phyloP scores from a whole-genome alignment of 768 basidiomycete species.

The Scleroderma bovista region DNA sequence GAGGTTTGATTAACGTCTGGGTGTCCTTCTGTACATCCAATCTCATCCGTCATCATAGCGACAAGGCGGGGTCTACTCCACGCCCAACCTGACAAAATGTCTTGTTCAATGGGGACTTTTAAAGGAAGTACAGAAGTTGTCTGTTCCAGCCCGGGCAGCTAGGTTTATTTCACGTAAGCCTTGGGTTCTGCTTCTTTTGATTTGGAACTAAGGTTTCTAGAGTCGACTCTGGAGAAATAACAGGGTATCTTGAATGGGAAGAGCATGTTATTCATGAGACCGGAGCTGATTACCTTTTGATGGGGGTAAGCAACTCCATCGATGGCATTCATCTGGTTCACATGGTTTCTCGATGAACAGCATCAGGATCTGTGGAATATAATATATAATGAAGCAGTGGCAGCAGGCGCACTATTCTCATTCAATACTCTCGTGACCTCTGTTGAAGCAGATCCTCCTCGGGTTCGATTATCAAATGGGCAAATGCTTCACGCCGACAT shows the following conservation, averaged over 20 bases:
- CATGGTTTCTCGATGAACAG: slow-evolving; percentile 23
- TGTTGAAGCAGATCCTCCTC: slow-evolving; percentile 27
- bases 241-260: slow-evolving; percentile 45
- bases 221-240: slow-evolving; percentile 40
- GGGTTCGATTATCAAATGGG: slow-evolving; percentile 37
- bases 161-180: slow-evolving; percentile 21
- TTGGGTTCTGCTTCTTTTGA: not conserved
- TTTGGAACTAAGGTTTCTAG: slow-evolving; percentile 6
- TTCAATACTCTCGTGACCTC: slow-evolving; percentile 36
- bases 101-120: slow-evolving; percentile 53
- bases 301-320: slow-evolving; percentile 34
- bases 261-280: slow-evolving; percentile 46
- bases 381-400: slow-evolving; percentile 41
- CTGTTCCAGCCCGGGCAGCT: slow-evolving; percentile 18
- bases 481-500: slow-evolving; percentile 46
- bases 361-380: slow-evolving; percentile 50
- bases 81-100: slow-evolving; percentile 56
- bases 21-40: not conserved
- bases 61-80: slow-evolving; percentile 40
- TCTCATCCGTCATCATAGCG: slow-evolving; percentile 21
- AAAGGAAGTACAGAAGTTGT: slow-evolving; percentile 36
- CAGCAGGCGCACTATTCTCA: slow-evolving; percentile 46
- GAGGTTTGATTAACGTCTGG: slow-evolving; percentile 25
- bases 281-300: slow-evolving; percentile 49
- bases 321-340: not conserved